phyloP scores from a whole-genome alignment of 2,329 filamentous ascomycete species.

The Cytospora piceae region DNA sequence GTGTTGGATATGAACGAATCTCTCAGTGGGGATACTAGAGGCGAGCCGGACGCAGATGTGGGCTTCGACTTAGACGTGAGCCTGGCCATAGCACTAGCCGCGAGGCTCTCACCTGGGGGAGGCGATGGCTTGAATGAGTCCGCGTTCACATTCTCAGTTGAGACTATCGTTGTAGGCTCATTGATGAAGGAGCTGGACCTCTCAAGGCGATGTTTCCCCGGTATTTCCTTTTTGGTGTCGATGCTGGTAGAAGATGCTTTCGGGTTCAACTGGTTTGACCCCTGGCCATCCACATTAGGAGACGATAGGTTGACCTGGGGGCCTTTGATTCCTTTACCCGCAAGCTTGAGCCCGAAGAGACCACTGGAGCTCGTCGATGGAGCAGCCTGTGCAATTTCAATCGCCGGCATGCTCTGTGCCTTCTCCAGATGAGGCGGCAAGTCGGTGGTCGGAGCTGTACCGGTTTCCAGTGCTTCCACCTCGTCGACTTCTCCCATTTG shows the following conservation, averaged over 20 bases:
- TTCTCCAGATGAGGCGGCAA: conserved; percentile 56
- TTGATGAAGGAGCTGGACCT: conserved; percentile 64
- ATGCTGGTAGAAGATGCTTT: conserved; percentile 53
- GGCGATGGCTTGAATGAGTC: conserved; percentile 64
- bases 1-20: conserved; percentile 44
- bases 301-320: conserved; percentile 24
- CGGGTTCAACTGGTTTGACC: conserved; percentile 31
- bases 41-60: conserved; percentile 49
- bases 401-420: conserved; percentile 53
- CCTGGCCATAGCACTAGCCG: conserved; percentile 68
- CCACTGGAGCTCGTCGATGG: conserved; percentile 41
- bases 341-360: conserved; percentile 55
- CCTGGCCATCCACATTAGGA: conserved; percentile 9
- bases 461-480: conserved; percentile 47
- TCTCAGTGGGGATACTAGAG: conserved; percentile 41
- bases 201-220: conserved; percentile 38
- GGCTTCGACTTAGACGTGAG: conserved; percentile 65
- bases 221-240: conserved; percentile 48
- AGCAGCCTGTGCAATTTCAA: conserved; percentile 46
- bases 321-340: conserved; percentile 39
- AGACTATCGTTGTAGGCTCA: conserved; percentile 67
- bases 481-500: conserved; percentile 53
- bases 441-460: conserved; percentile 44
- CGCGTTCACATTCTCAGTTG: conserved; percentile 67
- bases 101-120: conserved; percentile 61